A percentile compares a stretch with the other conserved stretches of the same genome.
phyloP scores from a whole-genome alignment of 805 yeast species.

The Candida pseudoglaebosa region DNA sequence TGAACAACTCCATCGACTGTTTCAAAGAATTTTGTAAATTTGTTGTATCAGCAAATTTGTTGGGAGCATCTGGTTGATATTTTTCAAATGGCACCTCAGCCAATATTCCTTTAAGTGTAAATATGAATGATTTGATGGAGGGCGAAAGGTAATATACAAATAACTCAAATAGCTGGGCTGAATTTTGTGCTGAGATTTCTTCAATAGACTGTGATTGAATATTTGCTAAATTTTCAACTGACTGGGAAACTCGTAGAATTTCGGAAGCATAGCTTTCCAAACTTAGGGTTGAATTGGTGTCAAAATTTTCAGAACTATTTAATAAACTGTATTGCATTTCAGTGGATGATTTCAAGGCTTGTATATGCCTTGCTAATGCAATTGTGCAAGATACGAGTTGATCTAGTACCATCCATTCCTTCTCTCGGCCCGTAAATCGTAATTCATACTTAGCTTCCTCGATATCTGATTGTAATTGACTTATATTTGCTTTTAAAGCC shows the following conservation, averaged over 20 bases:
- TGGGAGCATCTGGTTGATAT: slow-evolving; percentile 17
- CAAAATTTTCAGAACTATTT: slow-evolving; percentile 18
- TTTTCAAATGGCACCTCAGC: slow-evolving; percentile 54
- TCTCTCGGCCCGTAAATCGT: slow-evolving; percentile 48
- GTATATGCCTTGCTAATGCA: slow-evolving; percentile 51
- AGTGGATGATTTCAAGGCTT: slow-evolving; percentile 65
- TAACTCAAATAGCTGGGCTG: slow-evolving; percentile 54
- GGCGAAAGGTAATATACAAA: slow-evolving; percentile 72
- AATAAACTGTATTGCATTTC: slow-evolving; percentile 62
- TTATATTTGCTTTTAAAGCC: slow-evolving; percentile 38
- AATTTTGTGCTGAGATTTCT: slow-evolving; percentile 22
- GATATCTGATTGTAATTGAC: slow-evolving; percentile 35
- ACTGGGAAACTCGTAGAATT: slow-evolving; percentile 17
- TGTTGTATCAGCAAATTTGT: slow-evolving; percentile 35
- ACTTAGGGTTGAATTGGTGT: slow-evolving; percentile 16
- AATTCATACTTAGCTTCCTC: slow-evolving; percentile 66
- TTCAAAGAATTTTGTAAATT: slow-evolving; percentile 46
- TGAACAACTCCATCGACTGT: slow-evolving; percentile 52
- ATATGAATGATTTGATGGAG: slow-evolving; percentile 60
- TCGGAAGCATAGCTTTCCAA: slow-evolving; percentile 19
- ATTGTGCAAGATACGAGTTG: slow-evolving; percentile 50
- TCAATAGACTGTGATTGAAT: slow-evolving; percentile 19
- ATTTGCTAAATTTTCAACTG: slow-evolving; percentile 26
- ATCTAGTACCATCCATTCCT: slow-evolving; percentile 44
- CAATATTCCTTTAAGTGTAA: slow-evolving; percentile 60